Evolutionary conservation across 164 flowering plant species (phyloP).

Genomic region (Piper betle): DNA sequence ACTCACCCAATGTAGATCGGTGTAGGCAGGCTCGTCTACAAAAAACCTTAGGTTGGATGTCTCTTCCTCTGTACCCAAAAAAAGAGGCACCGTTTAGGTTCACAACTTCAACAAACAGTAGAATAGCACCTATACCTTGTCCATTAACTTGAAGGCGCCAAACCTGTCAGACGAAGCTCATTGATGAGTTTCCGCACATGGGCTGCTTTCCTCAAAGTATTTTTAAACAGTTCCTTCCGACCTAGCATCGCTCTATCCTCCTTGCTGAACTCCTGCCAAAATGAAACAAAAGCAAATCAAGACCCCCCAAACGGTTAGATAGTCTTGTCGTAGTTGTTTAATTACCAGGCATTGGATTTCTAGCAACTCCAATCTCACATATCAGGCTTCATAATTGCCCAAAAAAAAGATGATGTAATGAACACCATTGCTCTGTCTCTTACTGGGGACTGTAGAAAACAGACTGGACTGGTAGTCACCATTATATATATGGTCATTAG

Average conservation of each 20-base stretch:
- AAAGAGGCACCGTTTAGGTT: constrained; percentile 3
- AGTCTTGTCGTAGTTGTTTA: too few species aligned
- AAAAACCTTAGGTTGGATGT: constrained; percentile 53
- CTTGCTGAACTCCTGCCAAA: constrained; percentile 54
- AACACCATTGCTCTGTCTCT: too few species aligned
- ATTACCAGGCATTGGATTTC: too few species aligned
- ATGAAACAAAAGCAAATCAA: too few species aligned
- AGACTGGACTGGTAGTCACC: too few species aligned
- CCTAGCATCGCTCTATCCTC: constrained; percentile 46
- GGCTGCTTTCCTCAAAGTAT: constrained; percentile 79
- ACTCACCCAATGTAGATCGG: constrained; percentile 95
- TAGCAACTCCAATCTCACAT: too few species aligned
- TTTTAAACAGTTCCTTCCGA: constrained; percentile 78
- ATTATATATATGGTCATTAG: too few species aligned
- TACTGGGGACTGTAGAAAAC: too few species aligned
- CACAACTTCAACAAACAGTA: neutral
- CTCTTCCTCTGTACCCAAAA: constrained; percentile 66
- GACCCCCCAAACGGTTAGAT: too few species aligned
- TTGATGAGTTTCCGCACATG: constrained; percentile 74
- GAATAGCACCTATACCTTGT: neutral
- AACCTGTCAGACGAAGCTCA: constrained; percentile 85
- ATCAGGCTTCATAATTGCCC: too few species aligned
- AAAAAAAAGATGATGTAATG: too few species aligned
- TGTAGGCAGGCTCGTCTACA: constrained; percentile 79
- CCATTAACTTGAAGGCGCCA: neutral